Conservation (phyloP, 208 protist species). For the Leishmania martiniquensis region DNA sequence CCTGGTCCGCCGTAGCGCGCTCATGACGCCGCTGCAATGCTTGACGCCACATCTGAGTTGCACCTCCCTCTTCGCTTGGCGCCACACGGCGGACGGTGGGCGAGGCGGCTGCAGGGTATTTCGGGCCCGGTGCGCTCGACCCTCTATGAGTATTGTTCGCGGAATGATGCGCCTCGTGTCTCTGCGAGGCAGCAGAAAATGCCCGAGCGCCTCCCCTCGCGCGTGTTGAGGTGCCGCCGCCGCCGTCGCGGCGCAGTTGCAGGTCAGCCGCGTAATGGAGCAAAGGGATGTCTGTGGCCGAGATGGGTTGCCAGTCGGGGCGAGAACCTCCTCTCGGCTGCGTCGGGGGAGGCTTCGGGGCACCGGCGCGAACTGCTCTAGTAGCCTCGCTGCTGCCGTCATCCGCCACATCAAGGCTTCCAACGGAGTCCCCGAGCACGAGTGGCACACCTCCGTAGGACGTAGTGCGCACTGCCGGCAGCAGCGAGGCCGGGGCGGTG, state of each 20-base stretch:
- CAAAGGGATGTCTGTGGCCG: conserved; percentile 53
- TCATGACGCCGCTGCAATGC: conserved; percentile 18
- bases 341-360: background rate
- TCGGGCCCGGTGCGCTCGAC: background rate
- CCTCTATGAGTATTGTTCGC: background rate
- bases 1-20: background rate
- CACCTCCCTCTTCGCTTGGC: conserved; percentile 47
- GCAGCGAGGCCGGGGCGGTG: conserved; percentile 32
- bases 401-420: background rate
- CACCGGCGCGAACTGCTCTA: background rate
- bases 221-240: conserved; percentile 3
- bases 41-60: conserved; percentile 61
- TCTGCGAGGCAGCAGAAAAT: background rate
- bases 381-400: background rate
- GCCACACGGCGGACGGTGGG: conserved; percentile 17
- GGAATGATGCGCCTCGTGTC: background rate
- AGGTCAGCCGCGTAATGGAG: conserved; percentile 61
- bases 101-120: background rate
- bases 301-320: conserved; percentile 62
- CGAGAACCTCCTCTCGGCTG: conserved; percentile 10
- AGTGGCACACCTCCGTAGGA: conserved; percentile 30
- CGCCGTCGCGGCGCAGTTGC: conserved; percentile 29
- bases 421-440: background rate
- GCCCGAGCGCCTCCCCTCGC: background rate
- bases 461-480: conserved; percentile 33